Base-by-base conservation (phyloP, 2,329 filamentous ascomycete species). In the Scortechinia acanthostroma region DNA sequence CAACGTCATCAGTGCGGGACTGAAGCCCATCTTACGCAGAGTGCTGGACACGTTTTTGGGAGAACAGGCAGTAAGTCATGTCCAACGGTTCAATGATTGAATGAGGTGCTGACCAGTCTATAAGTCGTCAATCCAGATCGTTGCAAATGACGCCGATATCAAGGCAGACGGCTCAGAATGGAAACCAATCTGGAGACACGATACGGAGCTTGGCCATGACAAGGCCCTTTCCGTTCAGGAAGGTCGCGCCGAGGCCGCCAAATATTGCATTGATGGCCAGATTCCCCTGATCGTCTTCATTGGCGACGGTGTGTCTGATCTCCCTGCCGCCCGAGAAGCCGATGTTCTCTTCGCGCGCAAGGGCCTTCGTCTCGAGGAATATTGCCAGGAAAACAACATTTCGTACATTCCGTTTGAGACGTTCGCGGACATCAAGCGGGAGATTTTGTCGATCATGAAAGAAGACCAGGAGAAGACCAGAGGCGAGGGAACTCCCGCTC, bases 221-320 rank as follows among this genome's bases (percentile, higher is more conserved):
- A 86, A 86, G 61, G 79, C 77, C 3, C 65, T 76, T 4, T 82
- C 76, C 3, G 77, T 86, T 47, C 71, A 74, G 40, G 77, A 83
- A 55, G 80, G 75, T 40, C 72, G 79, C n/a, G 62, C 60, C 4
- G 59, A 67, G 17, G 79, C 77, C 1, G 65, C 73, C 49, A 58
- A 76, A 3, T 63, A 71, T 42, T 73, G 71, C 48, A 73, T 76
- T 15, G 76, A 83, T 47, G 79, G 75, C 46, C 76, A 77, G 2
- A 72, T 84, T 42, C 81, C 81, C 1, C 64, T 85, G 44, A 82
- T 86, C 51, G 66, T 86, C 44, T 86, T 86, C 62, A 83, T 86
- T 51, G 81, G 82, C 43, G 82, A 86, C 54, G 82, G 81, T 19
- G 79, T 86, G 4, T 83, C 77, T 0, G 82, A 86, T 54, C 68